Conservation (phyloP, 371 early-diverging fungal species). For the Haplosporangium sp. region DNA sequence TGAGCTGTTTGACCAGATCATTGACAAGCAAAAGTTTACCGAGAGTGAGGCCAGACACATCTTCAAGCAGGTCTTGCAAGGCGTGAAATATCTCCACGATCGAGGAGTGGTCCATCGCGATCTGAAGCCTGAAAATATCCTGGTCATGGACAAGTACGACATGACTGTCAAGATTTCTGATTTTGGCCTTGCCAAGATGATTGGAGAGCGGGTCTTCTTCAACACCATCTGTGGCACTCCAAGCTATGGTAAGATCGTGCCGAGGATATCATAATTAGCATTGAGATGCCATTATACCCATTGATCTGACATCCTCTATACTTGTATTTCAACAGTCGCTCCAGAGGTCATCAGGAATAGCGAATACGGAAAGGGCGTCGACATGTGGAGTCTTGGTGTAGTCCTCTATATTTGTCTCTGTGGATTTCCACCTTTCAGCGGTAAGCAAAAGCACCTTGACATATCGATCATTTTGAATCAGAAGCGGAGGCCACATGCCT, state of each 20-base stretch:
- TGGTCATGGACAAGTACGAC: slow-evolving; percentile 69
- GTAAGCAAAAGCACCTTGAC: slow-evolving; percentile 33
- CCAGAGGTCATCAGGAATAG: slow-evolving; percentile 91
- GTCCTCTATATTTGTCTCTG: slow-evolving; percentile 97
- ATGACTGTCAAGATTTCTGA: slow-evolving; percentile 91
- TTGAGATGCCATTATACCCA: not conserved
- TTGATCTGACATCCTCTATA: not conserved
- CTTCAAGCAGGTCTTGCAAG: slow-evolving; percentile 81
- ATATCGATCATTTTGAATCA: not conserved
- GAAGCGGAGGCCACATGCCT: not conserved
- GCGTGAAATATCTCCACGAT: slow-evolving; percentile 80
- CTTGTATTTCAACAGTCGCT: slow-evolving; percentile 65
- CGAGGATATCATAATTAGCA: slow-evolving; percentile 27
- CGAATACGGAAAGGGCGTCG: slow-evolving; percentile 89
- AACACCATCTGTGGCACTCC: slow-evolving; percentile 96
- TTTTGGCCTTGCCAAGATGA: slow-evolving; percentile 94
- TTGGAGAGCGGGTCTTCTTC: slow-evolving; percentile 68
- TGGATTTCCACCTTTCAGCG: slow-evolving; percentile 95
- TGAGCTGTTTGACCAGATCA: slow-evolving; percentile 94
- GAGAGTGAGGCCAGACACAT: slow-evolving; percentile 86
- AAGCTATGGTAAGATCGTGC: slow-evolving; percentile 78
- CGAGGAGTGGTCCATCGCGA: slow-evolving; percentile 84
- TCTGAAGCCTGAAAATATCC: slow-evolving; percentile 88
- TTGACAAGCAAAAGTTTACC: slow-evolving; percentile 72
- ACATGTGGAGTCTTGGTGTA: slow-evolving; percentile 99